Evolutionary conservation across 345 rosid species (phyloP).

Genomic region (Euphorbia pulcherrima): DNA sequence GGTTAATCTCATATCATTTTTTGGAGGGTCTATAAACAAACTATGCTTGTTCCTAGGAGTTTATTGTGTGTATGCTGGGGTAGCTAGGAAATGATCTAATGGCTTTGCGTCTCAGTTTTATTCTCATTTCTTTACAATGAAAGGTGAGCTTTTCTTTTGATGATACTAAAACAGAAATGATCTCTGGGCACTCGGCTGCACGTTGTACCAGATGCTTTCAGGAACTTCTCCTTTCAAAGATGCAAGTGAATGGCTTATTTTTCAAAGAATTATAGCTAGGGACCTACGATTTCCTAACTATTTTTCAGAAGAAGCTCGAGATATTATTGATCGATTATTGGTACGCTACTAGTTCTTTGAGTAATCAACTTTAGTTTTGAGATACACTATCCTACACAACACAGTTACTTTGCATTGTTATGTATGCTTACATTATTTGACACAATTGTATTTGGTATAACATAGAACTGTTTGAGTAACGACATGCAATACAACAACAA

Average conservation of each 20-base stretch:
- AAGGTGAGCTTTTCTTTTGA: constrained; percentile 29
- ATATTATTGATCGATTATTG: constrained; percentile 72
- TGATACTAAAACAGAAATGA: constrained; percentile 73
- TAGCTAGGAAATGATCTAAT: background rate
- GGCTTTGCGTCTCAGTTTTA: constrained; percentile 6
- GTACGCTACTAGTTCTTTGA: constrained; percentile 45
- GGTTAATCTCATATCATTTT: background rate
- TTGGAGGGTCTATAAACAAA: background rate
- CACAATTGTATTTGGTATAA: background rate
- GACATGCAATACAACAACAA: background rate
- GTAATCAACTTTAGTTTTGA: background rate
- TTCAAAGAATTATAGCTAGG: constrained; percentile 91
- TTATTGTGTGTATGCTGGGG: background rate
- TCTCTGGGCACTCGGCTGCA: constrained; percentile 99
- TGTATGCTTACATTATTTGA: background rate
- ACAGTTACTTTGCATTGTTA: background rate
- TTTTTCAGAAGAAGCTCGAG: constrained; percentile 86
- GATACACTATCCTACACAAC: constrained; percentile 2
- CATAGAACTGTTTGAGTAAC: background rate
- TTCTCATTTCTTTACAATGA: constrained; percentile 16
- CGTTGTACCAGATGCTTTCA: constrained; percentile 98
- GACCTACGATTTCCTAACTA: constrained; percentile 85
- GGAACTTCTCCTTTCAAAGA: constrained; percentile 98
- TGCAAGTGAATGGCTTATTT: constrained; percentile 97
- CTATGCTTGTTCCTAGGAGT: background rate